phyloP scores from a whole-genome alignment of 2,329 filamentous ascomycete species.

The Ceratocystis colombiana region DNA sequence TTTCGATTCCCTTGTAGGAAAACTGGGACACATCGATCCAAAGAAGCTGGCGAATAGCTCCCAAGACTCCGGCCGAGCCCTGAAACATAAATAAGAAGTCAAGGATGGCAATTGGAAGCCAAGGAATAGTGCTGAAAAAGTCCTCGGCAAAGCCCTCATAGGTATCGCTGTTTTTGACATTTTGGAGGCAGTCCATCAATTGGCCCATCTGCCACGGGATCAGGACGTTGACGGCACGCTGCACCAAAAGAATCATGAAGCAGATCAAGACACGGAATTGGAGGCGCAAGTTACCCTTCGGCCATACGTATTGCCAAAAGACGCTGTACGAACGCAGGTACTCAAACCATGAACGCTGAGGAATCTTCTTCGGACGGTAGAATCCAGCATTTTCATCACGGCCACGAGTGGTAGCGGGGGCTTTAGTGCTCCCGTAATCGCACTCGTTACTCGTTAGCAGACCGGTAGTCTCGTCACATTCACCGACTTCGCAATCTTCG shows the following conservation, averaged over 20 bases:
- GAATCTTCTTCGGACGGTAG: constrained; percentile 77
- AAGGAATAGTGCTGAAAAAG: constrained; percentile 47
- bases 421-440: constrained; percentile 16
- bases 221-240: constrained; percentile 74
- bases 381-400: constrained; percentile 63
- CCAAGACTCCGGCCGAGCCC: constrained; percentile 77
- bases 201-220: constrained; percentile 72
- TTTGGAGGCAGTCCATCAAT: constrained; percentile 65
- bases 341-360: constrained; percentile 89
- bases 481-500: constrained; percentile 35
- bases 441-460: constrained; percentile 37
- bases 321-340: constrained; percentile 85
- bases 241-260: constrained; percentile 66
- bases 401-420: constrained; percentile 30
- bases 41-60: constrained; percentile 67
- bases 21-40: constrained; percentile 98
- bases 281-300: constrained; percentile 62
- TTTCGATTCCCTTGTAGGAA: constrained; percentile 86
- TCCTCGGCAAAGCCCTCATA: constrained; percentile 29
- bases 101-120: constrained; percentile 43
- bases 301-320: constrained; percentile 97
- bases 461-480: constrained; percentile 50
- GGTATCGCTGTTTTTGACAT: constrained; percentile 40
- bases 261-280: constrained; percentile 73
- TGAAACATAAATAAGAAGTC: constrained; percentile 49